Conservation (phyloP, 225 moss, liverwort and hornwort genomes). For the Polytrichum commune region DNA sequence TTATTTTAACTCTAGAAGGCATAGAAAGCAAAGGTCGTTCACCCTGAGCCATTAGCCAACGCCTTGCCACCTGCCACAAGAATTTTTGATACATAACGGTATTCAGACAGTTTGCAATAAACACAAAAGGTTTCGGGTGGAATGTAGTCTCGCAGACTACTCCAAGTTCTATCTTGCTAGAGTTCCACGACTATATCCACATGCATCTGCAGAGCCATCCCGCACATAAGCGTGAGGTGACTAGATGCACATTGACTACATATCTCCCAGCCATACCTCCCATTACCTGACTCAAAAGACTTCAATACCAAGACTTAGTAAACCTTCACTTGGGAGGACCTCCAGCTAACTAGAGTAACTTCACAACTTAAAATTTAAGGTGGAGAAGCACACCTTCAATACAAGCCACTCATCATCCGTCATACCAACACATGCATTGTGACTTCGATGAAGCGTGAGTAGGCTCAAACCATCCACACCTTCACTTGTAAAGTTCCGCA, state of each 20-base stretch:
- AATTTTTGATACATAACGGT: background rate
- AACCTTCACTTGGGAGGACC: no score
- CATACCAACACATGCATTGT: conserved; percentile 84
- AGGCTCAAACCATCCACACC: conserved; percentile 82
- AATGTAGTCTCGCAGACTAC: background rate
- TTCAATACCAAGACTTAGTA: no score
- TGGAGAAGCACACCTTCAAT: conserved; percentile 60
- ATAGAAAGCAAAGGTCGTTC: conserved; percentile 56
- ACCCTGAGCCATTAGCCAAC: conserved; percentile 87
- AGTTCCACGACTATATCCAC: background rate
- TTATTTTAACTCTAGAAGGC: conserved; percentile 64
- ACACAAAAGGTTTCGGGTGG: background rate
- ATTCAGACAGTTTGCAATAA: no score
- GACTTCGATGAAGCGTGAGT: conserved; percentile 75
- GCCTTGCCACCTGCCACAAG: conserved; percentile 68
- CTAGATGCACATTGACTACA: background rate
- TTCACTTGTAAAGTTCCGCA: conserved; percentile 52
- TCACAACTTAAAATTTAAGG: background rate
- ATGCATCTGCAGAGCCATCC: background rate
- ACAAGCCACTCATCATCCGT: conserved; percentile 87
- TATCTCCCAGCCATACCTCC: no score
- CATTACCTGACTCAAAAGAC: no score
- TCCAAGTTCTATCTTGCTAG: no score
- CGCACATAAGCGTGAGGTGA: background rate
- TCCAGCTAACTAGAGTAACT: no score